Conservation (phyloP, 148 eudicot species). For the Simmondsia chinensis region DNA sequence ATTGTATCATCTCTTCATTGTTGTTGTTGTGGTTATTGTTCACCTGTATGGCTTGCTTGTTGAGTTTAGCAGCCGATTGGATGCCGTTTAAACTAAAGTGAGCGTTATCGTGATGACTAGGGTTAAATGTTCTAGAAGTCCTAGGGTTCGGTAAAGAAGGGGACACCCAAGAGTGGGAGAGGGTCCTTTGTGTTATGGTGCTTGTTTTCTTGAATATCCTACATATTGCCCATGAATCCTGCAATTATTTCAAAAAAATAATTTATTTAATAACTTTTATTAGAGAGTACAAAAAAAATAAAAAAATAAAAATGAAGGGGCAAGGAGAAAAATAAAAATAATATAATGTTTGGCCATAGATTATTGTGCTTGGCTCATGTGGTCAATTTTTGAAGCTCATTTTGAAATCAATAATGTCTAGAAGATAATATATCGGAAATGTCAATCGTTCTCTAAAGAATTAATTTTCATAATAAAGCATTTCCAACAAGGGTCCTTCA, state of each 20-base stretch:
- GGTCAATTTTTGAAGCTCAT: no score
- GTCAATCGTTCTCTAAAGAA: no score
- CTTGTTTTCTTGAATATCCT: slow-evolving; percentile 82
- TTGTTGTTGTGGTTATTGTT: slow-evolving; percentile 9
- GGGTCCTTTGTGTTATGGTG: slow-evolving; percentile 50
- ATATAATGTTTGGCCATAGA: no score
- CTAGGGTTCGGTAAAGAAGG: slow-evolving; percentile 20
- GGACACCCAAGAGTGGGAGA: slow-evolving; percentile 76
- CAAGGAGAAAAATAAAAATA: no score
- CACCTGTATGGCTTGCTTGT: slow-evolving; percentile 9
- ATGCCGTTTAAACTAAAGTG: slow-evolving; percentile 11
- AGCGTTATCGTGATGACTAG: slow-evolving; percentile 1
- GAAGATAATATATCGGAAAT: no score
- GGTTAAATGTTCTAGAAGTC: slow-evolving; percentile 5
- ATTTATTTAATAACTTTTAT: background rate
- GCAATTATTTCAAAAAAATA: slow-evolving; percentile 12
- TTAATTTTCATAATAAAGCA: no score
- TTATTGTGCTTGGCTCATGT: no score
- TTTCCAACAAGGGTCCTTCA: no score
- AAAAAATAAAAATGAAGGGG: background rate
- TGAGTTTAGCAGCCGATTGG: slow-evolving; percentile 2
- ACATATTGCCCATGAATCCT: slow-evolving; percentile 96
- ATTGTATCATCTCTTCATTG: slow-evolving; percentile 7
- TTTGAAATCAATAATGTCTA: no score
- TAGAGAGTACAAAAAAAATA: background rate